Evolutionary conservation across 805 yeast species (phyloP), one percentile per base, ranked within the genome.

Genomic region (Sugiyamaella chiloensis): DNA sequence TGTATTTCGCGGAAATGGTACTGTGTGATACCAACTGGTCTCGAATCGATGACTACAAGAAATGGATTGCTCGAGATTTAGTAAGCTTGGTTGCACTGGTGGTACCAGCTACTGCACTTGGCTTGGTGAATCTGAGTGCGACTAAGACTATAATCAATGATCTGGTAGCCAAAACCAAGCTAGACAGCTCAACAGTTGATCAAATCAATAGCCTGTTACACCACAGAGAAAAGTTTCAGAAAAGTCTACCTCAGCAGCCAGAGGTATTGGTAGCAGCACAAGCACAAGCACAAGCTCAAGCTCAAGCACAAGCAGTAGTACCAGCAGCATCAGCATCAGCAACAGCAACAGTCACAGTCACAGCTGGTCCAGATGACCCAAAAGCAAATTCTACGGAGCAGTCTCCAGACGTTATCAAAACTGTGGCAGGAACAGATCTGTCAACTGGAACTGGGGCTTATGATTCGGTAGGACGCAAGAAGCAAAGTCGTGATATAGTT

Each of bases 1-100:
- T 87, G 50, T 86, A 80, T 60, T 81, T 86, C 56, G 61, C 87
- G 3, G 91, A 86, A 51, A 75, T 79, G n/a, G 63, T 46, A 4
- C 14, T 86, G 30, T 68, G 63, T 54, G 69, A 47, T 21, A 32
- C 24, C 16, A 19, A n/a, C 24, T 20, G 36, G 30, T 24, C 31
- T 6, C 42, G 24, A 14, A 14, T 24, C 16, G 19, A 31, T 17
- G 37, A 21, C 19, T 36, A 29, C 24, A 21, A 42, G 35, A 59
- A 47, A 14, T 58, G 62, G 64, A 50, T 62, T 19, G 51, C 46
- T 45, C 51, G 67, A 41, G 62, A 64, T 60, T 40, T 64, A 46
- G 41, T 50, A 41, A 39, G 46, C 37, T 42, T 64, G 41, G 47
- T 67, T 50, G 62, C 55, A 50, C 50, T 55, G 51, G 58, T 50